Evolutionary conservation across 805 yeast species (phyloP), one percentile per base, ranked within the genome.

Genomic region (Candida broadrunensis): DNA sequence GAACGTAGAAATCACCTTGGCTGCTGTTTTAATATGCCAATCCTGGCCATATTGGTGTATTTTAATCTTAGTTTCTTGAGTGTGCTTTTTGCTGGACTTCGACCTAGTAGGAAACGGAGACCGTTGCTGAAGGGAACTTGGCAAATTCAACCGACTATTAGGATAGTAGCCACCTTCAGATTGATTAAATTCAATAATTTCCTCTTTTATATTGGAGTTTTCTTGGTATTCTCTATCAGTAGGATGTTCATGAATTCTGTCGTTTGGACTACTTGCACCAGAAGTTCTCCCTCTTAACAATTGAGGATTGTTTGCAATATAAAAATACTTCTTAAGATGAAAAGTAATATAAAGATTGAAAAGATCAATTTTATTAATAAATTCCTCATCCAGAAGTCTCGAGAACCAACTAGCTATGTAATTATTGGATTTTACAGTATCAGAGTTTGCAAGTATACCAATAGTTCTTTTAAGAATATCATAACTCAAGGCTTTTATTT

Each of bases 21-120:
- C 80, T 0, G 89, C 88, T 0, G 88, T 72, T 39, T 74, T 68
- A 25, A 90, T 65, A 47, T 84, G 89, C 96, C 97, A 91, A 54
- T 87, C 89, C 45, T 76, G 73, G 0, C 86, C 83, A 58, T 90
- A 90, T 49, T 78, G 80, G 31, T 75, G 75, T 4, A 81, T 56
- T 39, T 65, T 68, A 11, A 81, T 70, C 43, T 72, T 76, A 5
- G 53, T 34, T 9, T 54, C 55, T 11, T 36, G 41, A 2, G 44
- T 38, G 20, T 45, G 50, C 17, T 46, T 40, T 16, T 49, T 53
- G 6, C 9, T 21, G 13, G 45, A 34, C 25, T 43, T 46, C 1
- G 45, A 25, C 12, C 41, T 38, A 8, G 35, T 36, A 17, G 47
- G 39, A 33, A 36, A 37, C 17, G 49, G 38, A 8, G 30, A 41